Evolutionary conservation across 108 stramenopile genomes (phyloP).

Genomic region (Cyclotella sp.): DNA sequence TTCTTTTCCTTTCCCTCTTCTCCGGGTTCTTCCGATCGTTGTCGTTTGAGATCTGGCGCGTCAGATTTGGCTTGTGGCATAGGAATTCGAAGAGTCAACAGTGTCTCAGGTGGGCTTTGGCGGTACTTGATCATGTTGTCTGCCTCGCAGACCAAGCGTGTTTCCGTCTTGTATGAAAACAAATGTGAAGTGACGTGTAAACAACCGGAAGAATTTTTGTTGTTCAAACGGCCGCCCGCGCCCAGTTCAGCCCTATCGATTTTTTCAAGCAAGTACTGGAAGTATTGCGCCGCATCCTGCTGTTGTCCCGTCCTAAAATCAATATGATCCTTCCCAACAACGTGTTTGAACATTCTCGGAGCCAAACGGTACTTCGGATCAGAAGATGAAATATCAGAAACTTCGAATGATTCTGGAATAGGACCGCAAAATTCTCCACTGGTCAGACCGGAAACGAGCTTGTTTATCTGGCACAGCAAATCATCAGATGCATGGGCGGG

Average conservation of each 20-base stretch:
- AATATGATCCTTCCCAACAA: constrained; percentile 91
- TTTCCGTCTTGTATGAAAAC: constrained; percentile 85
- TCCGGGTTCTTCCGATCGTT: constrained; percentile 55
- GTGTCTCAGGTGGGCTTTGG: constrained; percentile 64
- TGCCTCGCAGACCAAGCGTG: constrained; percentile 75
- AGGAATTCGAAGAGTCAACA: constrained; percentile 86
- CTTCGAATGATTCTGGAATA: constrained; percentile 32
- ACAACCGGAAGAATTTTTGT: constrained; percentile 42
- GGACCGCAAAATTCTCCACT: constrained; percentile 74
- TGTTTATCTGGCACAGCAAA: constrained; percentile 77
- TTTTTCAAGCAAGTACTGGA: constrained; percentile 91
- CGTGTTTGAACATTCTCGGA: constrained; percentile 96
- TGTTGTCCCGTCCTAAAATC: constrained; percentile 97
- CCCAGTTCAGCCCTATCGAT: constrained; percentile 80
- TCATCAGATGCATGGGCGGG: constrained; percentile 67
- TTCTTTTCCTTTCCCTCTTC: constrained; percentile 72
- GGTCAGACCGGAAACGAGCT: constrained; percentile 78
- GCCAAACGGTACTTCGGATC: constrained; percentile 87
- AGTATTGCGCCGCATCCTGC: constrained; percentile 98
- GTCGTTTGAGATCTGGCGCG: constrained; percentile 64
- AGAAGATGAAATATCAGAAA: constrained; percentile 47
- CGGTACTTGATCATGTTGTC: constrained; percentile 84
- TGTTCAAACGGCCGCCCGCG: constrained; percentile 24
- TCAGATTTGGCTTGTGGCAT: constrained; percentile 82
- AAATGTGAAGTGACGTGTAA: constrained; percentile 59